Evolutionary conservation across 2,329 filamentous ascomycete genomes (phyloP).

Genomic region (Cladophialophora yegresii): DNA sequence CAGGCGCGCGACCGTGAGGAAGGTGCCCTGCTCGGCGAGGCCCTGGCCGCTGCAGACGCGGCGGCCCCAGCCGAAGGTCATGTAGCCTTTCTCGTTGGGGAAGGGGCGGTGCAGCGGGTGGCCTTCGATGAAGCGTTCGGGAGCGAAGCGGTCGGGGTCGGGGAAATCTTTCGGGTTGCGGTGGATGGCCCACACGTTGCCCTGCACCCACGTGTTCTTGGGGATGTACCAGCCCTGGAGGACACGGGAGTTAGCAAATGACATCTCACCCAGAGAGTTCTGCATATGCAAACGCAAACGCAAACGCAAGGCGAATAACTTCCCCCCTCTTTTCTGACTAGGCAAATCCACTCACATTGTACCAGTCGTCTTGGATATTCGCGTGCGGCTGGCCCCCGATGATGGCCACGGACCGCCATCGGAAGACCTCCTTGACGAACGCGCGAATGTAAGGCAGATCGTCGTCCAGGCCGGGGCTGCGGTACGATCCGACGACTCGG

Average conservation of each 20-base stretch:
- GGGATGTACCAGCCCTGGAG: conserved; percentile 51
- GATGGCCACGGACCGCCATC: conserved; percentile 41
- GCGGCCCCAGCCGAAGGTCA: conserved; percentile 60
- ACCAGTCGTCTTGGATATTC: conserved; percentile 52
- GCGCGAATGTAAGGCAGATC: conserved; percentile 57
- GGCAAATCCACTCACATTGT: conserved; percentile 44
- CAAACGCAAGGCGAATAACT: too few relatives aligned
- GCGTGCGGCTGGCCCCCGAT: conserved; percentile 52
- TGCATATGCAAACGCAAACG: too few relatives aligned
- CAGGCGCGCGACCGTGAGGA: conserved; percentile 60
- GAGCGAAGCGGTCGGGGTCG: conserved; percentile 49
- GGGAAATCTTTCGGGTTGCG: conserved; percentile 48
- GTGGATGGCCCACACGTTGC: conserved; percentile 49
- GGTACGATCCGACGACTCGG: conserved; percentile 51
- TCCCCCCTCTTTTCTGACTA: conserved; percentile 27
- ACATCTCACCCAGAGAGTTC: background rate
- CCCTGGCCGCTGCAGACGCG: conserved; percentile 40
- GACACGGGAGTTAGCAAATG: conserved; percentile 27
- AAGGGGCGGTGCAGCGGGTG: conserved; percentile 39
- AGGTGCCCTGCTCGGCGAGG: conserved; percentile 43
- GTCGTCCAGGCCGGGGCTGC: conserved; percentile 52
- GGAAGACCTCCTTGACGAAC: conserved; percentile 58
- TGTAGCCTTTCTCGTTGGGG: conserved; percentile 49
- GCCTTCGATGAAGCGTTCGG: conserved; percentile 44
- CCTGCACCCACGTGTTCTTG: conserved; percentile 49